Evolutionary conservation across 2,329 filamentous ascomycete species (phyloP), one percentile per base, ranked within the genome.

Genomic region (Chrysoporthe puriensis): DNA sequence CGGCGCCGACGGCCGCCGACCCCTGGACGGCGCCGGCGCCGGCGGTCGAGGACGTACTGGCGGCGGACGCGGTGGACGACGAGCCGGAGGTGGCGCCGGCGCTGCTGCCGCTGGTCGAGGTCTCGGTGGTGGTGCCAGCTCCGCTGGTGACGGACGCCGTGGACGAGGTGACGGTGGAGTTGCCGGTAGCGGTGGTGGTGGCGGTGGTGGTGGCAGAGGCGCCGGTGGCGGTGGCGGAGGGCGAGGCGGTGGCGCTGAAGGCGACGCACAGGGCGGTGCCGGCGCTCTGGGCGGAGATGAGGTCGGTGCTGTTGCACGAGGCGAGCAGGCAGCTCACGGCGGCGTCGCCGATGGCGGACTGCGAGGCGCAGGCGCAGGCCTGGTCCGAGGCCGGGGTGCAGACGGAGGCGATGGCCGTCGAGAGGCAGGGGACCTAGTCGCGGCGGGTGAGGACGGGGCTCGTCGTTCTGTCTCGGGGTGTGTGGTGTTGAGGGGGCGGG

Each of bases 281-380:
- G 36, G 75, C 75, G 42, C 71, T 73, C 64, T 74, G 69, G 18
- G 78, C 79, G 18, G 70, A 57, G 7, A 66, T 34, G 18, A 82
- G 71, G 7, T 74, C 73, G 3, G 57, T 36, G 7, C 69, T 44
- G 63, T 21, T 61, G 74, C 80, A 82, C 61, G 66, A 66, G 3
- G 43, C 7, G 21, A 80, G 52, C 34, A 81, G 74, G 70, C 79
- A 81, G 5, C 74, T 66, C 0, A 73, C 74, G 32, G 72, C 76
- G 66, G 68, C 63, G 59, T 50, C 66, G 67, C 67, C 75, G 66
- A 81, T 80, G 65, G 66, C 71, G 16, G 72, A 43, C 70, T 79
- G 71, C 0, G 72, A 75, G 2, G 77, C 84, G 79, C 85, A 87
- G 73, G 85, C 83, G 80, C 86, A 88, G 62, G 73, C 76, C 56